Evolutionary conservation across 1,284 basidiomycete genomes (phyloP).

Genomic region (Ganoderma multipileum): DNA sequence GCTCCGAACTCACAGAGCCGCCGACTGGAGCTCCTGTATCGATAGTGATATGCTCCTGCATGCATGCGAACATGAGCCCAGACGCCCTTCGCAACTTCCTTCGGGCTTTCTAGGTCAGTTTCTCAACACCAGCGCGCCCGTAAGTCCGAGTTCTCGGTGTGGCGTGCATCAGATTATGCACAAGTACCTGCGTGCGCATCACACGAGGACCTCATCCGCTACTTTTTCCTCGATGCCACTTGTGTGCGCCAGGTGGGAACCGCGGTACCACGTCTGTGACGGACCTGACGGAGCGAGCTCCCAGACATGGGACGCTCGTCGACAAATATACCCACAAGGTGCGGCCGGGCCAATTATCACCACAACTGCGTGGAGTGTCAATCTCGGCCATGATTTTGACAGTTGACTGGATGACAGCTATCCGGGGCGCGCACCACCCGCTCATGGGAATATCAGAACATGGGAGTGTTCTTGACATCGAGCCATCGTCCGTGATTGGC

Average conservation of each 20-base stretch:
- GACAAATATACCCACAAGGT: background rate
- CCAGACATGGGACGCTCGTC: background rate
- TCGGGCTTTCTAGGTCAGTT: background rate
- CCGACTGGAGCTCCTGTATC: background rate
- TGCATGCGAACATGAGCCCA: background rate
- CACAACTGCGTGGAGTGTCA: background rate
- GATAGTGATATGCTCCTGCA: background rate
- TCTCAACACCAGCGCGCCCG: background rate
- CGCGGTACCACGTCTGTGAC: background rate
- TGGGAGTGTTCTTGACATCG: background rate
- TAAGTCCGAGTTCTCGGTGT: background rate
- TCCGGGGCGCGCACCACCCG: background rate
- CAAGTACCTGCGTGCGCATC: background rate
- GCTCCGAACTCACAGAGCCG: background rate
- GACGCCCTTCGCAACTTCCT: background rate
- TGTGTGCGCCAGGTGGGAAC: background rate
- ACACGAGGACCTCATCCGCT: background rate
- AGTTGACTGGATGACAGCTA: background rate
- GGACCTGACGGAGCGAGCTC: constrained; percentile 5
- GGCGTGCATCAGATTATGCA: background rate
- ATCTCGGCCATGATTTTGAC: constrained; percentile 1
- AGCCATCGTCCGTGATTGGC: background rate
- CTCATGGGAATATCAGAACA: background rate
- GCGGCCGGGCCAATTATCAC: background rate
- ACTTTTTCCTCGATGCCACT: background rate